These are phyloP conservation scores for Cystobasidium pallidum DNA, from an alignment of 1,284 basidiomycete species.

Conservation along the genomic window DNA sequence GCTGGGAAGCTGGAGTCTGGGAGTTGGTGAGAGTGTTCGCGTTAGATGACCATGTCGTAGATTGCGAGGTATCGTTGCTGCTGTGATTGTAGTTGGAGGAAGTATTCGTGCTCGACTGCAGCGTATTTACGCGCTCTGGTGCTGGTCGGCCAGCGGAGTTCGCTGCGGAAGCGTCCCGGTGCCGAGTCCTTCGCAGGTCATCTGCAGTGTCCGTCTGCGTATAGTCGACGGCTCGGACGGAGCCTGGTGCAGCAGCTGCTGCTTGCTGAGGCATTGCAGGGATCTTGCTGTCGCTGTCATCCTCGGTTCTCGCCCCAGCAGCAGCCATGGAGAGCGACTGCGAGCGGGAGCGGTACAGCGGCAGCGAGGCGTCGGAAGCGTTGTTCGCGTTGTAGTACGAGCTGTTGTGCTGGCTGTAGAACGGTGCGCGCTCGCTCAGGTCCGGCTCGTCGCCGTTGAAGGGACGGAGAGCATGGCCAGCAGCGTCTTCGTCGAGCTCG, in stretches of 20 bases:
- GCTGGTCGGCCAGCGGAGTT: neutral
- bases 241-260: neutral
- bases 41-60: conserved; percentile 25
- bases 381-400: conserved; percentile 4
- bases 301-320: neutral
- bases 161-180: neutral
- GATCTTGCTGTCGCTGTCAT: neutral
- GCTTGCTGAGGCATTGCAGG: conserved; percentile 1
- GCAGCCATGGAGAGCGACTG: conserved; percentile 22
- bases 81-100: neutral
- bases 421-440: conserved; percentile 4
- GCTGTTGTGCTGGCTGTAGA: conserved; percentile 22
- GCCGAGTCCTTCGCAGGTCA: neutral
- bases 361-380: conserved; percentile 15
- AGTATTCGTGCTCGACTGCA: conserved; percentile 2
- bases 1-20: neutral
- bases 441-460: conserved; percentile 7
- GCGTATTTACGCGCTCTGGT: conserved; percentile 2
- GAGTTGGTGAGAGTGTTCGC: conserved; percentile 23
- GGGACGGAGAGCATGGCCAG: neutral
- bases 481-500: neutral
- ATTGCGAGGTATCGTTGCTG: conserved; percentile 2
- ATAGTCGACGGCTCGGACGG: conserved; percentile 22
- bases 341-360: conserved; percentile 27
- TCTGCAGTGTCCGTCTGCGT: neutral